Conservation (phyloP, 768 basidiomycete species). For the Psilocybe subaeruginosa region DNA sequence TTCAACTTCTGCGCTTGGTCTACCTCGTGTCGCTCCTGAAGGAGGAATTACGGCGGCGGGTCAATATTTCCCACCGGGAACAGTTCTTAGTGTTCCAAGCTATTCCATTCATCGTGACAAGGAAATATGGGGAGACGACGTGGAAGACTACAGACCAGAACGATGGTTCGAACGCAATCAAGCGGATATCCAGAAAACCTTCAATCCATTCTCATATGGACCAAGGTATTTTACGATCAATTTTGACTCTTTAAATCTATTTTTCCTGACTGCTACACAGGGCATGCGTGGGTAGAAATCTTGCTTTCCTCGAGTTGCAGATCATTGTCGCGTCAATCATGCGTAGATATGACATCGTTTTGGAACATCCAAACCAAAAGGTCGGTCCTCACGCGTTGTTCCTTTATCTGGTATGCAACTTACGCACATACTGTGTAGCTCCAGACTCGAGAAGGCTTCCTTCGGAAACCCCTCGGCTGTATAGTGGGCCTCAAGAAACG, state of each 20-base stretch:
- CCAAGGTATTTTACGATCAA: conserved; percentile 56
- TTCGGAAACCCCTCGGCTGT: conserved; percentile 81
- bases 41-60: conserved; percentile 68
- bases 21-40: conserved; percentile 78
- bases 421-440: conserved; percentile 43
- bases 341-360: conserved; percentile 73
- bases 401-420: neutral
- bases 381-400: conserved; percentile 38
- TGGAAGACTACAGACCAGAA: conserved; percentile 76
- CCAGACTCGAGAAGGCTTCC: conserved; percentile 81
- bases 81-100: conserved; percentile 78
- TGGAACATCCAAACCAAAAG: conserved; percentile 58
- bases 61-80: conserved; percentile 69
- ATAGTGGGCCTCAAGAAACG: conserved; percentile 73
- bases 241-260: neutral
- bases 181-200: conserved; percentile 64
- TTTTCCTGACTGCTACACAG: conserved; percentile 35
- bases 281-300: conserved; percentile 83
- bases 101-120: conserved; percentile 82
- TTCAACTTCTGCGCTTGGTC: conserved; percentile 81
- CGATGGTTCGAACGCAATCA: conserved; percentile 80
- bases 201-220: conserved; percentile 87
- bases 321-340: conserved; percentile 83
- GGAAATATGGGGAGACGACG: conserved; percentile 78
- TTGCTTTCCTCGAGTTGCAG: conserved; percentile 78